These are phyloP conservation scores for Vanderwaltozyma polyspora DNA, from an alignment of 805 yeast species.

Conservation along the genomic window DNA sequence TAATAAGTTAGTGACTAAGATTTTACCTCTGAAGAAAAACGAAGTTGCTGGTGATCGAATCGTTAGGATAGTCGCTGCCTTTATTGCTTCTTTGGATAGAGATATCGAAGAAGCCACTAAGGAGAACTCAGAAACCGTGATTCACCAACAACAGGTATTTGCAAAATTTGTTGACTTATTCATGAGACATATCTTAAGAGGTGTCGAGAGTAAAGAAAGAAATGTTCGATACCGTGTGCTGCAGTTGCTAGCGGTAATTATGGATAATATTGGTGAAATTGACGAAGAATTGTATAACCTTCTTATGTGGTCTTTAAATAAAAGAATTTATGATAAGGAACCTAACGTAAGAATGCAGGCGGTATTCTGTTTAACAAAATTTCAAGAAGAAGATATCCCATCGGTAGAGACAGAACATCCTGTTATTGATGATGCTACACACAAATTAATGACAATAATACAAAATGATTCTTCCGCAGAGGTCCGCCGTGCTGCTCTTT, in stretches of 20 bases:
- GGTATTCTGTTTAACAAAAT: constrained; percentile 61
- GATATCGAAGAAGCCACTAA: constrained; percentile 15
- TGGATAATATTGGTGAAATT: constrained; percentile 63
- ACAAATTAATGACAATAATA: constrained; percentile 39
- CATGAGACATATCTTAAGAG: constrained; percentile 59
- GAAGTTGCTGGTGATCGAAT: constrained; percentile 67
- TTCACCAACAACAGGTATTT: constrained; percentile 34
- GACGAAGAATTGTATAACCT: constrained; percentile 60
- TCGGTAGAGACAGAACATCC: constrained; percentile 26
- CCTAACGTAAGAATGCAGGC: constrained; percentile 75
- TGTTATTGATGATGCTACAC: constrained; percentile 34
- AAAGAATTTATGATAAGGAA: constrained; percentile 66
- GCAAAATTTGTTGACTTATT: constrained; percentile 48
- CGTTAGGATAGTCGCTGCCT: constrained; percentile 54
- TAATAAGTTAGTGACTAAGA: constrained; percentile 49
- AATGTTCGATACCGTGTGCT: constrained; percentile 72
- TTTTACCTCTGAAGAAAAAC: constrained; percentile 56
- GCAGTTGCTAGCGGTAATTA: constrained; percentile 59
- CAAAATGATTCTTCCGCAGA: constrained; percentile 79
- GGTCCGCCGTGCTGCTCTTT: constrained; percentile 73
- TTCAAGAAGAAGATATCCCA: constrained; percentile 45
- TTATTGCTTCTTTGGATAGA: constrained; percentile 37
- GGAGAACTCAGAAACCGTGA: constrained; percentile 20
- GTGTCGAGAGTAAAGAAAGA: constrained; percentile 65
- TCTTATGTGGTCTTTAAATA: constrained; percentile 47